Base-by-base conservation (phyloP, 2,329 filamentous ascomycete genomes). In the Botrytis cinerea region DNA sequence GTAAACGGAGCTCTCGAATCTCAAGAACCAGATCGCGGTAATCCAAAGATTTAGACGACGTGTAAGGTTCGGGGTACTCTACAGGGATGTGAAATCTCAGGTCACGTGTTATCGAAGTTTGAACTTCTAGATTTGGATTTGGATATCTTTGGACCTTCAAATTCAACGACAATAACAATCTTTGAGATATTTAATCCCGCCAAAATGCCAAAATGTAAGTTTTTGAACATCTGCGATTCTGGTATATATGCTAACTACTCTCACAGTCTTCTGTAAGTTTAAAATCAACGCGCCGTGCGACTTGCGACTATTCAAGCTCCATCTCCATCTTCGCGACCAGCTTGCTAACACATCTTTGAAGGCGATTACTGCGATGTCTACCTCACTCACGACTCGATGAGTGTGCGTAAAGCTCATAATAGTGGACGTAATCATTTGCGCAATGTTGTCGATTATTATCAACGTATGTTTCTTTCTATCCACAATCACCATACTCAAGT, bases 351-450 rank as follows among this genome's bases (percentile, higher is more conserved):
- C 67, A 70, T 35, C 77, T 79, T 70, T 80, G 75, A 75, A 87
- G 84, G 95, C 88, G 96, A 99, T 84, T 99, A 99, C 85, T 99
- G 96, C 89, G 96, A 99, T 92, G 96, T 99, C 84, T 99, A 99
- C 88, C 92, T 99, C 80, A 99, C 96, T 78, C 96, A 99, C 88
- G 96, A 99, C 88, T 97, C 94, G 63, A 98, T 98, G 95, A 97
- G 94, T 85, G 96, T 99, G 84, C 95, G 96, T 80, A 98, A 98
- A 86, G 96, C 96, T 68, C 96, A 99, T 85, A 99, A 99, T 87
- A 92, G 90, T 82, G 96, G 96, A 76, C 91, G 95, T 80, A 99
- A 99, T 85, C 96, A 99, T 82, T 86, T 99, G 76, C 93, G 96
- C 81, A 99, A 99, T 83, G 96, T 99, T 45, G 92, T 98, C 79